Percentiles rank a stretch among this genome's conserved stretches.
phyloP scores from a whole-genome alignment of 176 grass and related monocot species.

The Musa acuminata region DNA sequence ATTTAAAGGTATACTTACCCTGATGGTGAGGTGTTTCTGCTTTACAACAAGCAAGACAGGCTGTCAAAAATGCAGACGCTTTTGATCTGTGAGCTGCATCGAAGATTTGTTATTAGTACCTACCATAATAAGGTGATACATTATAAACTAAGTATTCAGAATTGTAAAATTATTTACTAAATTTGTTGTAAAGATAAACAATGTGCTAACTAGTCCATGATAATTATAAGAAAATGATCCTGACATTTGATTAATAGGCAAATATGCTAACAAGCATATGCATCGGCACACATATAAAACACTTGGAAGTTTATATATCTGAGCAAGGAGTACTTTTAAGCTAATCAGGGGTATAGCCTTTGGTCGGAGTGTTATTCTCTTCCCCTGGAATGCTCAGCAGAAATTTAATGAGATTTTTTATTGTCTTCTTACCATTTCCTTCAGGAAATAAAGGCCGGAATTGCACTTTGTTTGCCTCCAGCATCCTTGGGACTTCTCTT shows the following conservation, averaged over 20 bases:
- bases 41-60: conserved; percentile 64
- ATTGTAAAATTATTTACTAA: no score
- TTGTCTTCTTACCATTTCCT: conserved; percentile 49
- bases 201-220: not conserved
- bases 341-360: no score
- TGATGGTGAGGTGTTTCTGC: conserved; percentile 59
- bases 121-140: no score
- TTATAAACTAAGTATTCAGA: no score
- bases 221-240: not conserved
- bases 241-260: not conserved
- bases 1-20: conserved; percentile 36
- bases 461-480: conserved; percentile 90
- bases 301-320: no score
- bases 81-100: conserved; percentile 48
- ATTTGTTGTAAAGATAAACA: not conserved
- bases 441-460: conserved; percentile 53
- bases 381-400: not conserved
- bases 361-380: not conserved
- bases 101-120: not conserved
- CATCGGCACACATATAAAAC: no score
- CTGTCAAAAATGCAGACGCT: conserved; percentile 44
- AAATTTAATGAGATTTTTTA: not conserved
- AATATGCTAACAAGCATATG: not conserved
- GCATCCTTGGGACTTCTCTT: conserved; percentile 94
- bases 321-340: no score